These are phyloP conservation scores for Davidsoniella neocaledoniae DNA, from an alignment of 2,329 filamentous ascomycete species.

Conservation along the genomic window DNA sequence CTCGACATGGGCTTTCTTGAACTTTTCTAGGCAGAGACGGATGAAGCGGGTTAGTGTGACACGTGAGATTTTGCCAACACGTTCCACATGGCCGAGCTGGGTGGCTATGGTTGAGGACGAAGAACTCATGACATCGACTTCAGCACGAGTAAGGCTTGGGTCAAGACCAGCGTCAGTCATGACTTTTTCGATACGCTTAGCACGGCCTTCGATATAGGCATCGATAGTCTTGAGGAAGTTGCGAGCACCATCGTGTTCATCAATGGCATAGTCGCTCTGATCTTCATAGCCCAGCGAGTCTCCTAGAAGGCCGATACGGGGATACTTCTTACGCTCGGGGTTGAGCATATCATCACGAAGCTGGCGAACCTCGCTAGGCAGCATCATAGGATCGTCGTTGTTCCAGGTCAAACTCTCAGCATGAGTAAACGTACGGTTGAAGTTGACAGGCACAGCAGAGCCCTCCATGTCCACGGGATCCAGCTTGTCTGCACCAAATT, in stretches of 20 bases:
- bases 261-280: conserved; percentile 48
- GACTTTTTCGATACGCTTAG: conserved; percentile 40
- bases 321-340: conserved; percentile 47
- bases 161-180: conserved; percentile 33
- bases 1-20: conserved; percentile 78
- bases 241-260: conserved; percentile 68
- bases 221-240: conserved; percentile 67
- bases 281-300: conserved; percentile 54
- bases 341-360: conserved; percentile 53
- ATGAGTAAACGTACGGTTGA: conserved; percentile 80
- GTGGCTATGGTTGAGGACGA: not conserved
- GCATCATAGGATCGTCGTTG: conserved; percentile 55
- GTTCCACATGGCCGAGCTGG: conserved; percentile 36
- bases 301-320: conserved; percentile 42
- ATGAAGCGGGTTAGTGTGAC: conserved; percentile 63
- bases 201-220: conserved; percentile 48
- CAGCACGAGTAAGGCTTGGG: conserved; percentile 17
- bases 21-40: conserved; percentile 69
- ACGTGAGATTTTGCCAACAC: conserved; percentile 69
- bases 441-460: conserved; percentile 78
- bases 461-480: conserved; percentile 98
- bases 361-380: conserved; percentile 54
- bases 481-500: conserved; percentile 88
- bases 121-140: conserved; percentile 17
- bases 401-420: conserved; percentile 59